phyloP scores from a whole-genome alignment of 495 filamentous ascomycete genomes.

The Aspergillus bridgeri region DNA sequence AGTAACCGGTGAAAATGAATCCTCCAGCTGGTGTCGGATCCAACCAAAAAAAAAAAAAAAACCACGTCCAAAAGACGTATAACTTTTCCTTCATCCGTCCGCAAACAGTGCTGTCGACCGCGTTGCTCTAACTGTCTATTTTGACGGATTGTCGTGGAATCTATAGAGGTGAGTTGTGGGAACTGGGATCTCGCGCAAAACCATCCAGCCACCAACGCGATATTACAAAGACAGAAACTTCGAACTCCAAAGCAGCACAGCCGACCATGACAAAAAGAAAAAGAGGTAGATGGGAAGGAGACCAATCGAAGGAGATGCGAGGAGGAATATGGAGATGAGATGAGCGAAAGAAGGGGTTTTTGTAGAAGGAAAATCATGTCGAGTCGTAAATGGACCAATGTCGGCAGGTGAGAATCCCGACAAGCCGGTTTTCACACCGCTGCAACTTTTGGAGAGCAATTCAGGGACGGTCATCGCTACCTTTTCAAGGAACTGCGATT shows the following conservation, averaged over 20 bases:
- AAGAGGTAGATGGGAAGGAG: neutral
- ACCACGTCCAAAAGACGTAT: constrained; percentile 6
- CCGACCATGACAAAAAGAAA: constrained; percentile 13
- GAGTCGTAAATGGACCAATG: constrained; percentile 38
- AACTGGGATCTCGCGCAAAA: constrained; percentile 19
- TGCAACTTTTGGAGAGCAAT: constrained; percentile 18
- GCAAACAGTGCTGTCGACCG: constrained; percentile 14
- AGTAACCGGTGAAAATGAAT: constrained; percentile 7
- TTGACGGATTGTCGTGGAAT: constrained; percentile 19
- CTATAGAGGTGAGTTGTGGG: constrained; percentile 23
- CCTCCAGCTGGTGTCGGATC: constrained; percentile 6
- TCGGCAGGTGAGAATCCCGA: constrained; percentile 17
- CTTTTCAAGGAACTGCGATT: constrained; percentile 72
- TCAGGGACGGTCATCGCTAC: constrained; percentile 28
- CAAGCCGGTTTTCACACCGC: neutral
- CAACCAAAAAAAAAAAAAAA: constrained; percentile 11
- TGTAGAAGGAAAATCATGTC: constrained; percentile 31
- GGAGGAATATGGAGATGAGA: constrained; percentile 18
- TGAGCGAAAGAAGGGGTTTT: constrained; percentile 22
- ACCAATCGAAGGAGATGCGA: constrained; percentile 17
- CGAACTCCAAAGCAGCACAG: constrained; percentile 19
- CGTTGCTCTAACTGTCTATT: constrained; percentile 24
- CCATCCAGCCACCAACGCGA: constrained; percentile 21
- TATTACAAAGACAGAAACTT: constrained; percentile 16
- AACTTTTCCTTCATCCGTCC: constrained; percentile 19